These are phyloP conservation scores for Calocybe cyanea DNA, from an alignment of 768 basidiomycete genomes.

Conservation along the genomic window DNA sequence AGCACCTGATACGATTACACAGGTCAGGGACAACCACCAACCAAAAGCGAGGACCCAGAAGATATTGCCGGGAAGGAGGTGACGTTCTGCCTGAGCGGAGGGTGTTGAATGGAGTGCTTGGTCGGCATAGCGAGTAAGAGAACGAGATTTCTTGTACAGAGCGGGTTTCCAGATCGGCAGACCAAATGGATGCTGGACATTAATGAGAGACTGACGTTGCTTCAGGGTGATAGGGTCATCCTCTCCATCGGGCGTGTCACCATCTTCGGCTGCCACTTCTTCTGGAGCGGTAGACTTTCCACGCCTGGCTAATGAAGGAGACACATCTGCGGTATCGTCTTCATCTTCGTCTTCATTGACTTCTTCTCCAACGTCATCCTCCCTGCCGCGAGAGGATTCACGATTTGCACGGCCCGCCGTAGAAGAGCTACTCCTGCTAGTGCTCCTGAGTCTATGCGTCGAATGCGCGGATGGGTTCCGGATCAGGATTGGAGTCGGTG, in stretches of 20 bases:
- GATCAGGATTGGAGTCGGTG: constrained; percentile 39
- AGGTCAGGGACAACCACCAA: constrained; percentile 84
- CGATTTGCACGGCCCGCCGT: constrained; percentile 37
- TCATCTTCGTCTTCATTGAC: constrained; percentile 33
- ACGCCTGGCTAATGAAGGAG: constrained; percentile 21
- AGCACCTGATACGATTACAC: constrained; percentile 61
- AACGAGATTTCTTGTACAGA: constrained; percentile 94
- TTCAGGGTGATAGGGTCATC: constrained; percentile 89
- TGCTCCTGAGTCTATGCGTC: constrained; percentile 49
- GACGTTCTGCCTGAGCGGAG: constrained; percentile 89
- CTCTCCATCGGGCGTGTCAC: constrained; percentile 40
- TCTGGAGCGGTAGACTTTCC: constrained; percentile 42
- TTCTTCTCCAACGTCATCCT: constrained; percentile 43
- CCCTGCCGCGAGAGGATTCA: constrained; percentile 43
- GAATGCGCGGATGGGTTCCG: constrained; percentile 53
- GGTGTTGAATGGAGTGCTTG: constrained; percentile 90
- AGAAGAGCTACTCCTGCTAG: constrained; percentile 58
- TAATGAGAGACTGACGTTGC: constrained; percentile 96
- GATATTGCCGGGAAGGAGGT: constrained; percentile 90
- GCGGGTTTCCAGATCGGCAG: constrained; percentile 99
- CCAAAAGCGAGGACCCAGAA: constrained; percentile 90
- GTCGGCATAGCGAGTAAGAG: constrained; percentile 95
- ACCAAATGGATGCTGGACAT: constrained; percentile 98
- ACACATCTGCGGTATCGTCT: constrained; percentile 19
- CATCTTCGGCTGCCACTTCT: constrained; percentile 37